Base-by-base conservation (phyloP, 192 early-diverging fungal species). In the Chytriomyces sp. region DNA sequence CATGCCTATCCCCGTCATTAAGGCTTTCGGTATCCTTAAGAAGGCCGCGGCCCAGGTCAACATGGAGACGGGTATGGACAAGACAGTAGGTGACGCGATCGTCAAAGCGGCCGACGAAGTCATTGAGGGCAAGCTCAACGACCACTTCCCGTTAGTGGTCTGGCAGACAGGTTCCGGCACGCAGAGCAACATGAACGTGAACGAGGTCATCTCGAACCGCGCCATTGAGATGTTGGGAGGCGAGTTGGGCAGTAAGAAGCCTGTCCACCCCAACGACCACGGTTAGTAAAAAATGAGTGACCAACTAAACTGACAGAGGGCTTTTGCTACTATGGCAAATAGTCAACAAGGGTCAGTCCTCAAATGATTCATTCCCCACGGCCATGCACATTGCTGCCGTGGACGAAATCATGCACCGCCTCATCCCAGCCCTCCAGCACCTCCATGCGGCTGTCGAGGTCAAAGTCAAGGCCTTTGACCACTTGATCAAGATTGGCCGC, bases 331-430 rank as follows among this genome's bases (percentile, higher is more conserved):
- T n/a, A n/a, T n/a, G n/a, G n/a, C n/a, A n/a, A n/a, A n/a, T n/a
- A n/a, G 96, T 98, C 76, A 99, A 99, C 89, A 96, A 94, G 88
- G 91, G 92, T 62, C 96, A 98, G 83, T 95, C 93, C 40, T 96
- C 94, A 52, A 99, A 99, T 78, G 97, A 99, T 77, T 96, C 96
- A 74, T 99, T 99, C 88, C 98, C 98, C 31, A 98, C 96, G 32
- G 95, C 96, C 71, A 99, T 99, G 98, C 96, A 98, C 82, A 90
- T 99, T 73, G 90, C 96, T n/a, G 94, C 96, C 44, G 93, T 92
- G 61, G 58, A 77, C 22, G 80, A 81, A 44, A 72, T 98, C 69
- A 86, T 91, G 84, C 79, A 91, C 33, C 85, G 84, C 38, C 88
- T 99, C 70, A 77, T 99, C 64, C 98, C 98, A 19, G 89, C 93